Evolutionary conservation across 1,284 basidiomycete species (phyloP), one percentile per base, ranked within the genome.

Genomic region (Microbotryum lychnidis-dioicae): DNA sequence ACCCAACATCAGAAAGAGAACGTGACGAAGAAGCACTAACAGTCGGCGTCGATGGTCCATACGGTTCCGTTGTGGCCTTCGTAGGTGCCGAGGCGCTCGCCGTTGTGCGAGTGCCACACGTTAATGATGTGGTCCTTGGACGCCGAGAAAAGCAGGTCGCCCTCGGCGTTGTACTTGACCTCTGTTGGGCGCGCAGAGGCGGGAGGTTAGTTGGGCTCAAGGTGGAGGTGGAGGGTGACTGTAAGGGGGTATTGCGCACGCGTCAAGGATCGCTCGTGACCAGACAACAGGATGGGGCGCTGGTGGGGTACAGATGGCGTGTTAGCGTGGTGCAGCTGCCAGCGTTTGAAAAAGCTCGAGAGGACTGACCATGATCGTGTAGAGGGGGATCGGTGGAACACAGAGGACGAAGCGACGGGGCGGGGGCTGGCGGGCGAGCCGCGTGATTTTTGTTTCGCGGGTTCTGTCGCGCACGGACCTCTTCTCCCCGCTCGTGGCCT

Each of bases 201-300:
- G 16, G 7, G 12, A 27, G 12, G n/a, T 33, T 49, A 21, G 50
- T 25, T 33, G 33, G 16, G 21, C 42, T 25, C 46, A 29, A 20
- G 49, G 14, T n/a, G 29, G n/a, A 44, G 21, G 21, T 14, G 37
- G 25, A 20, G n/a, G 21, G 51, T 27, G 42, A 25, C 3, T 25
- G 14, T 12, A 12, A 21, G 47, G 23, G 42, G 29, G 14, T n/a
- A 91, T 79, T 31, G 88, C 81, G 91, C 87, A 78, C 94, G 91
- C n/a, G 92, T 97, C 74, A 98, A 81, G 63, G 96, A 90, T 73
- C 94, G 91, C 81, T 97, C 93, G 80, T 98, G 94, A 69, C 94
- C 93, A 87, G 76, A 71, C 50, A 75, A 72, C 47, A 77, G 70
- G 59, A 76, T 74, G 25, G 75, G 75, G 46, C 62, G 57, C 65